Conservation (phyloP, 768 basidiomycete genomes). For the Leccinum disarticulatum region DNA sequence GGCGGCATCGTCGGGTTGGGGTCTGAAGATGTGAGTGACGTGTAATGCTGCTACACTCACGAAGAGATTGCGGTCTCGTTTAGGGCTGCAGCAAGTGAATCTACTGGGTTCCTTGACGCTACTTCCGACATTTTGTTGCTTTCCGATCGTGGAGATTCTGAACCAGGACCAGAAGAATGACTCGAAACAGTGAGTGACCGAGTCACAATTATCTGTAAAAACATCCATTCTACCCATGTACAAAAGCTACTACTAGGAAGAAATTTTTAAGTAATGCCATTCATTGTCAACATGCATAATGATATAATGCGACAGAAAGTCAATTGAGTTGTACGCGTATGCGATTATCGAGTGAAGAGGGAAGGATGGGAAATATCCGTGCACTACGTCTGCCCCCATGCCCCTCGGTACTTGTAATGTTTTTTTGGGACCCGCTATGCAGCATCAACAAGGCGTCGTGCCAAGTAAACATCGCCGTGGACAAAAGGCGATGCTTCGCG, state of each 20-base stretch:
- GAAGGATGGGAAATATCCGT: conserved; percentile 35
- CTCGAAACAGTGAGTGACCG: not conserved
- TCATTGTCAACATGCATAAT: conserved; percentile 17
- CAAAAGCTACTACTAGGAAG: not conserved
- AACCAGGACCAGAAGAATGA: too few species aligned
- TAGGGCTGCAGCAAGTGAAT: conserved; percentile 29
- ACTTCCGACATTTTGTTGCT: conserved; percentile 20
- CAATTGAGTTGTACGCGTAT: conserved; percentile 23
- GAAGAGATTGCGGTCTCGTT: conserved; percentile 27
- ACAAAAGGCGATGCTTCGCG: not conserved
- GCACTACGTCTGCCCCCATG: conserved; percentile 38
- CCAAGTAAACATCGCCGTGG: conserved; percentile 2
- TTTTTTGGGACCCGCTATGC: conserved; percentile 11
- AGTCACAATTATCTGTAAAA: conserved; percentile 2
- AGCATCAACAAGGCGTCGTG: not conserved
- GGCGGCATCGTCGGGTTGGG: conserved; percentile 9
- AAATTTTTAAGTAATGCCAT: not conserved
- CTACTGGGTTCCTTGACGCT: conserved; percentile 28
- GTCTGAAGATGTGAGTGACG: conserved; percentile 9
- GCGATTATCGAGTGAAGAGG: conserved; percentile 30
- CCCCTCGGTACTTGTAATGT: conserved; percentile 29
- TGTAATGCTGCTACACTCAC: conserved; percentile 21
- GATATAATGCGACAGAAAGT: conserved; percentile 29
- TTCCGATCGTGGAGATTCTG: not conserved
- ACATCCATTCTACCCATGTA: not conserved